Evolutionary conservation across 768 basidiomycete species (phyloP), one percentile per base, ranked within the genome.

Genomic region (Mycena vitilis): DNA sequence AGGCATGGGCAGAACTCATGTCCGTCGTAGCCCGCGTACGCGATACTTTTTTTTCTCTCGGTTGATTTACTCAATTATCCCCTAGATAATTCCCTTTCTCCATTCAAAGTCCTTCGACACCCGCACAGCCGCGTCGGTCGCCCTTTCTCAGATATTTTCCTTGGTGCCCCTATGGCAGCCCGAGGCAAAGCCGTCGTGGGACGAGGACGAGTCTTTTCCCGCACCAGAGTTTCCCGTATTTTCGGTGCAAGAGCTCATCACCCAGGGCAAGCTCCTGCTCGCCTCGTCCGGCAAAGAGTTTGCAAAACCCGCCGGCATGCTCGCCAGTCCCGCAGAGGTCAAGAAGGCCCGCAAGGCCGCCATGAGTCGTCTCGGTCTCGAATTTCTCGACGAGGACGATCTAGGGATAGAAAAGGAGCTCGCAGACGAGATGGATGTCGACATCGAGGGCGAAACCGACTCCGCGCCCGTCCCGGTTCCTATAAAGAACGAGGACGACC

Each of bases 221-320:
- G 75, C 78, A 9, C 89, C 90, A 1, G 87, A 88, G 4, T 96
- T 91, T 65, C 89, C 91, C 12, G 84, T 85, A 12, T 93, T 96
- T 75, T 93, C 93, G 20, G 89, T 97, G 20, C 83, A 85, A 68
- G 89, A 93, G 55, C 83, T 96, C 23, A 86, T 98, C 69, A 78
- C 88, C n/a, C 90, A 90, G 65, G 90, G 91, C 8, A 89, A 87
- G 30, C 86, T 95, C 4, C 86, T 99, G 5, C 85, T 99, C 2
- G 93, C 95, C 1, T 97, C 95, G 3, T 96, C 96, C 0, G 97
- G 97, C 8, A 95, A 95, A 74, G 97, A 99, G 78, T 99, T 95
- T 69, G 77, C 81, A 23, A 94, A 90, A 73, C 92, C 92, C 2
- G 77, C 88, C 5, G 90, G 89, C 15, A 91, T 94, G 57, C 84